A percentile compares a stretch with the other conserved stretches of the same genome.
These are phyloP conservation scores for Prunus yedoensis DNA, from an alignment of 331 rosid genomes.

Conservation along the genomic window DNA sequence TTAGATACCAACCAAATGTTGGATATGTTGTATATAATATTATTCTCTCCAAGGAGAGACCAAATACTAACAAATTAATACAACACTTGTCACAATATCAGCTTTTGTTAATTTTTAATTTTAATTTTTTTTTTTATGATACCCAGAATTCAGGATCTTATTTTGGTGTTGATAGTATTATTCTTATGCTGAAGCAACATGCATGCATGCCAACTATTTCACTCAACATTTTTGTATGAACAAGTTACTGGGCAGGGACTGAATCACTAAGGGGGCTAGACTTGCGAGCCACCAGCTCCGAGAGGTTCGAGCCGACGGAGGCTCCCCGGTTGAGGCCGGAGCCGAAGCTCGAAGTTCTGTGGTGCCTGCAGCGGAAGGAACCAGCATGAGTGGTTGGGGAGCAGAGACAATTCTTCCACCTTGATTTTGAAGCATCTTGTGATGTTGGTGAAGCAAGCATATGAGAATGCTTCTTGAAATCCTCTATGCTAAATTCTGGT, in stretches of 20 bases:
- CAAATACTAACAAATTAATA: not conserved
- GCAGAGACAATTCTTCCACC: slow-evolving; percentile 67
- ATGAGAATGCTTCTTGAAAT: slow-evolving; percentile 38
- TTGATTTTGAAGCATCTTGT: slow-evolving; percentile 24
- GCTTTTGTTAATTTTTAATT: not conserved
- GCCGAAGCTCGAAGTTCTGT: slow-evolving; percentile 38
- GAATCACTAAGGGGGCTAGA: slow-evolving; percentile 20
- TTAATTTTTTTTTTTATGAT: not conserved
- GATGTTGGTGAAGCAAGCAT: slow-evolving; percentile 40
- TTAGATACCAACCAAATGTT: too few relatives aligned
- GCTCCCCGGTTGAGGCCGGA: slow-evolving; percentile 44
- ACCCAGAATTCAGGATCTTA: not conserved
- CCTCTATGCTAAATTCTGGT: slow-evolving; percentile 31
- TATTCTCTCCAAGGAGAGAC: too few relatives aligned
- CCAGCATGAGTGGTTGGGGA: slow-evolving; percentile 89
- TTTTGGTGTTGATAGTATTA: not conserved
- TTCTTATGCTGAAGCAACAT: not conserved
- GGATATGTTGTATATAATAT: too few relatives aligned
- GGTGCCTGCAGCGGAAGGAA: slow-evolving; percentile 80
- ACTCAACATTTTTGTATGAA: not conserved
- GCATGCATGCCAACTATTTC: not conserved
- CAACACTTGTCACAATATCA: not conserved
- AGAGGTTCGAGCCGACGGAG: slow-evolving; percentile 38
- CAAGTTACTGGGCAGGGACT: slow-evolving; percentile 33
- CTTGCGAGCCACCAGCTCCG: slow-evolving; percentile 28